Conservation (phyloP, 1,139 yeast genomes). For the Pneumocystis canis region DNA sequence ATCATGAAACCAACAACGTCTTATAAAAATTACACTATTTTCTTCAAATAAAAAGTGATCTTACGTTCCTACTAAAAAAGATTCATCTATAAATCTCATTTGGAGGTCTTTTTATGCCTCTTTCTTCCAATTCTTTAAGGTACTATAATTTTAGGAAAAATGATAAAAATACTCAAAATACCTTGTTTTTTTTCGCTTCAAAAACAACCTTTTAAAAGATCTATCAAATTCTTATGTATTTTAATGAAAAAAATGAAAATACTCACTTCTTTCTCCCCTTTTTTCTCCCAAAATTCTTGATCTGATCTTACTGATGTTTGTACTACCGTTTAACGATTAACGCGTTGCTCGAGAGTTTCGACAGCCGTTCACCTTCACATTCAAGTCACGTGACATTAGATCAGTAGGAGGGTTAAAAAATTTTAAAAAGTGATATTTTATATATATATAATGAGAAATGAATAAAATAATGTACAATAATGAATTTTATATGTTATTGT, state of each 20-base stretch:
- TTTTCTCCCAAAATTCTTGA: too few relatives aligned
- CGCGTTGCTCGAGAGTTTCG: too few relatives aligned
- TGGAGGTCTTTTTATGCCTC: neutral
- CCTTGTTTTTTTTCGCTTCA: neutral
- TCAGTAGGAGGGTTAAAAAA: too few relatives aligned
- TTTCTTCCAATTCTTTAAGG: neutral
- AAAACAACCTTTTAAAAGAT: neutral
- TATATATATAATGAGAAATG: too few relatives aligned
- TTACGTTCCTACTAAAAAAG: neutral
- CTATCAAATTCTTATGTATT: neutral
- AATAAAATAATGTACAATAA: too few relatives aligned
- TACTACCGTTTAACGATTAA: too few relatives aligned
- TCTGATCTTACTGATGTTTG: too few relatives aligned
- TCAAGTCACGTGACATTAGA: too few relatives aligned
- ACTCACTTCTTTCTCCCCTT: neutral
- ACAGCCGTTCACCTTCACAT: too few relatives aligned
- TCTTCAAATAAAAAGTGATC: neutral
- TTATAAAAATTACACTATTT: constrained; percentile 9
- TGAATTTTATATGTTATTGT: too few relatives aligned
- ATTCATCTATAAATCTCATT: neutral
- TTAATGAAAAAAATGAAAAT: too few relatives aligned
- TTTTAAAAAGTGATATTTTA: too few relatives aligned
- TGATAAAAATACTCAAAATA: neutral
- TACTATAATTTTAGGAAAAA: neutral
- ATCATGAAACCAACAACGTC: constrained; percentile 92